Percentiles rank a stretch among this genome's conserved stretches.
These are phyloP conservation scores for Prosopis cineraria DNA, from an alignment of 306 rosid genomes.

Conservation along the genomic window DNA sequence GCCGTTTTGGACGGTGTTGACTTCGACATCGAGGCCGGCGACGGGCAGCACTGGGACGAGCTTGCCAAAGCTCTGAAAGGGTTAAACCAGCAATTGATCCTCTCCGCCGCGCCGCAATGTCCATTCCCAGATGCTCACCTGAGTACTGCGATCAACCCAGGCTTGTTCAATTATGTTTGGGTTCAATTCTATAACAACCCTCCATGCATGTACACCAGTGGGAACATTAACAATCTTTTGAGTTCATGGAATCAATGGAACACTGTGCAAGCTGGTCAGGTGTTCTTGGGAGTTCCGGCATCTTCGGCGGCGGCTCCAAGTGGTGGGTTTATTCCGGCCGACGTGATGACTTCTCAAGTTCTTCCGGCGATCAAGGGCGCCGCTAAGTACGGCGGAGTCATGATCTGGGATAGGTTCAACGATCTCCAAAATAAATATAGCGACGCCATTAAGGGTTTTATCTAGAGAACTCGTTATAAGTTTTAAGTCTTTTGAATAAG, in stretches of 20 bases:
- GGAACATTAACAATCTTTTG: conserved; percentile 40
- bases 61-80: conserved; percentile 43
- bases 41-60: conserved; percentile 36
- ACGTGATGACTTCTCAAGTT: conserved; percentile 49
- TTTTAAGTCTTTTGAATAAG: conserved; percentile 19
- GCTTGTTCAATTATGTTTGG: conserved; percentile 64
- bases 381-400: conserved; percentile 62
- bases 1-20: conserved; percentile 62
- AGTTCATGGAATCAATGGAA: conserved; percentile 67
- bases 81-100: conserved; percentile 28
- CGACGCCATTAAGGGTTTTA: conserved; percentile 31
- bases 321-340: conserved; percentile 54
- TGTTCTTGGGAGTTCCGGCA: conserved; percentile 53
- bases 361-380: conserved; percentile 57
- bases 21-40: conserved; percentile 54
- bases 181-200: conserved; percentile 79
- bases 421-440: conserved; percentile 35
- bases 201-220: conserved; percentile 47
- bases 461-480: background rate
- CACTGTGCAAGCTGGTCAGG: conserved; percentile 35
- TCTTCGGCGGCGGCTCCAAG: conserved; percentile 57
- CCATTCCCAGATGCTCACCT: conserved; percentile 51
- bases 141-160: conserved; percentile 46
- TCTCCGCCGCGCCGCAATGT: conserved; percentile 70
- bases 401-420: conserved; percentile 59